Evolutionary conservation across 345 rosid species (phyloP), one percentile per base, ranked within the genome.

Genomic region (Pugionium cornutum): DNA sequence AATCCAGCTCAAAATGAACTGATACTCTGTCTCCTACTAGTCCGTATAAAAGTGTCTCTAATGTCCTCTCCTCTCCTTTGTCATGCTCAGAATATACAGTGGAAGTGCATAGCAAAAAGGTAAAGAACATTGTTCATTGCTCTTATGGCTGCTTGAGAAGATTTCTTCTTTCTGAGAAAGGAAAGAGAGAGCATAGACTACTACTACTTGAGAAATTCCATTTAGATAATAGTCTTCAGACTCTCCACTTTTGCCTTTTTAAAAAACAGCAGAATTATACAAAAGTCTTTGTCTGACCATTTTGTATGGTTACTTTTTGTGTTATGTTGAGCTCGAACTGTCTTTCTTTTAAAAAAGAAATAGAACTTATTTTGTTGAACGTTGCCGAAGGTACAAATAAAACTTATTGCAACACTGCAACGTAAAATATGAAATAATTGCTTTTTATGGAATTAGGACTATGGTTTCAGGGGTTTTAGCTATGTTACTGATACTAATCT

Each of bases 1-100:
- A 72, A 90, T 90, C 74, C 92, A 86, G 74, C 70, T 61, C 31
- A 89, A 86, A 73, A 80, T 89, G 81, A 74, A 67, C 53, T 74
- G 84, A 73, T 43, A 49, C 28, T 58, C 44, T 50, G 61, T 35
- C 31, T 58, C 10, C 9, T 42, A 70, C 40, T 40, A 64, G 33
- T 56, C 11, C 25, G 29, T 64, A 9, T 69, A 64, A 32, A 47
- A 55, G 36, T 50, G 34, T 57, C 40, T 71, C 58, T 40, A 37
- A 0, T 45, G 32, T 65, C 60, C 27, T 52, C 30, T 34, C 18
- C 18, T 18, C 18, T 18, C 18, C 18, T 51, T 31, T 45, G 2
- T 54, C 57, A 54, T 62, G 58, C 46, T 53, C 9, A 49, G 52
- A 62, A 53, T 62, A 5, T 28, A 53, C 42, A 32, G 62, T 53